Evolutionary conservation across 2,329 filamentous ascomycete genomes (phyloP), one percentile per base, ranked within the genome.

Genomic region (Pseudogymnoascus sp.): DNA sequence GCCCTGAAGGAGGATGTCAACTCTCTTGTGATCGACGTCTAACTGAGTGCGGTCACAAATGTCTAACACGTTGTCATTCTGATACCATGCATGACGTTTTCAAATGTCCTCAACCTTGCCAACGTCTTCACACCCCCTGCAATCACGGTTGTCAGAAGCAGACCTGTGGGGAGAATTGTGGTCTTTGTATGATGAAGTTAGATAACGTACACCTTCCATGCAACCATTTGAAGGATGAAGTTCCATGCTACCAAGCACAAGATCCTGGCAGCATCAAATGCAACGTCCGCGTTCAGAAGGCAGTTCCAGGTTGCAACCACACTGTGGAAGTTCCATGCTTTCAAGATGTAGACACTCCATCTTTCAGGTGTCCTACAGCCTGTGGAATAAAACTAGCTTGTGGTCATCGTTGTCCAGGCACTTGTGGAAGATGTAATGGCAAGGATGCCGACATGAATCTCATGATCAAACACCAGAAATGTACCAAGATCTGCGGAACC

Each of bases 261-360:
- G 66, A 85, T 10, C 75, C 77, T 0, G 65, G 68, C 0, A 66
- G 60, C 0, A 78, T 89, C 10, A 22, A 41, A 0, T 91, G 88
- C 71, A 61, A 68, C 0, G 70, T 73, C 2, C 50, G 38, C 0
- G 80, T 89, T 0, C 22, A 75, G 6, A 82, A 80, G 61, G 71
- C 61, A 0, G 77, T 89, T 0, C 79, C 82, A 0, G 77, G 74
- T 0, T 91, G 88, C 68, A 70, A 72, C 0, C 88, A 91, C 68
- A 68, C 53, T 0, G 73, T 86, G 0, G 68, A 64, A 0, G 75
- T 86, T 1, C 66, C 71, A 5, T 91, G 88, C 68, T 70, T 72
- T 2, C 75, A 86, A 56, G 78, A 86, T 6, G 65, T 68, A 0
- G 38, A 63, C 0, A 16, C 70, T 0, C 12, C 37, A 46, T 43